Base-by-base conservation (phyloP, 306 rosid genomes). In the Spatholobus suberectus region DNA sequence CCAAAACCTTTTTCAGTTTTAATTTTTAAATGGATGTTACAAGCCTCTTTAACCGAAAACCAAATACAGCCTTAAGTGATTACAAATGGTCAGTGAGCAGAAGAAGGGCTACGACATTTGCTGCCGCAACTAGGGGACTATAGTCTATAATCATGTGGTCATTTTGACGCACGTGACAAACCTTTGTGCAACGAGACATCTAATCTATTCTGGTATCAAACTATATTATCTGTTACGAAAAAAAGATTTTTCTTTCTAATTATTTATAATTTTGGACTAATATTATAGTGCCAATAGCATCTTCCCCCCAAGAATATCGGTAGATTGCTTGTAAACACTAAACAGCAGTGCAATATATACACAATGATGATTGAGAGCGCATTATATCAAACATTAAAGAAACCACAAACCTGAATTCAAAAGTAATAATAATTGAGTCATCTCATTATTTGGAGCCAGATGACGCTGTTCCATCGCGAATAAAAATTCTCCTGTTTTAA, bases 101-200 rank as follows among this genome's bases (percentile, higher is more conserved):
- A 52, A 49, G 55, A 55, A 1, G 59, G 35, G 35, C 38, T 4
- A 59, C 14, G 20, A 7, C 74, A 69, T 21, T 23, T 69, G 35
- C 4, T 21, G 18, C 34, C 35, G 40, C 74, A 24, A 65, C 2
- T 23, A 18, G 10, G 8, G 14, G 35, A 23, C 20, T 15, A 26
- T 13, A 35, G 70, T 20, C 20, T 15, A 26, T 13, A 35, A 77
- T 20, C 35, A 71, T 61, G 40, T 44, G 27, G 29, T 44, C 84
- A 34, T 54, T 49, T 46, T 65, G 44, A 59, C 20, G 40, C 85
- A 81, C 79, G 85, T 85, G 82, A 81, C 10, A 57, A 6, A 26
- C 43, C 6, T 17, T 5, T 23, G 58, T 10, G 49, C 49, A 8
- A 54, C 65, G 14, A 52, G 26, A 73, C 13, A 24, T 29, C 41